Conservation (phyloP, 2,329 filamentous ascomycete species). For the Emmonsiellopsis sp. region DNA sequence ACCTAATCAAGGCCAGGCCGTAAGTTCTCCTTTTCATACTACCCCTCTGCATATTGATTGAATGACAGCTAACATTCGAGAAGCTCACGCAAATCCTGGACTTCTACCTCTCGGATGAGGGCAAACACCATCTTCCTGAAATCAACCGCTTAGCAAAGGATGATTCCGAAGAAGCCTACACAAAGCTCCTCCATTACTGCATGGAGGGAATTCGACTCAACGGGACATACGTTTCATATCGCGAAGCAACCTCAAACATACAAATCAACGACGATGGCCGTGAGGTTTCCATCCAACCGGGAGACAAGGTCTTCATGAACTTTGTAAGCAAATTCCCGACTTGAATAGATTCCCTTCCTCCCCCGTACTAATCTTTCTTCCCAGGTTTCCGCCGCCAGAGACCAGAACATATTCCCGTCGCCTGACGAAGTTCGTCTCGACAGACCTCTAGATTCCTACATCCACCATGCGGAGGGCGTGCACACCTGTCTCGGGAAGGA, state of each 20-base stretch:
- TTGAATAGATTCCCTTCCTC: slow-evolving; percentile 23
- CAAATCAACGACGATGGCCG: slow-evolving; percentile 29
- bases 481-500: slow-evolving; percentile 41
- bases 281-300: slow-evolving; percentile 34
- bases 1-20: slow-evolving; percentile 48
- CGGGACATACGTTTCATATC: slow-evolving; percentile 51
- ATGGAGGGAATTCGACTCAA: slow-evolving; percentile 19
- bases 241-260: slow-evolving; percentile 31
- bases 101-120: slow-evolving; percentile 35
- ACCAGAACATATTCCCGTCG: slow-evolving; percentile 29
- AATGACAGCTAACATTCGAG: slow-evolving; percentile 55
- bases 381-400: slow-evolving; percentile 25
- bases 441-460: slow-evolving; percentile 33
- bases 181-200: slow-evolving; percentile 17
- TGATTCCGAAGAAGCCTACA: slow-evolving; percentile 23
- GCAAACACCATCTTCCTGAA: slow-evolving; percentile 34
- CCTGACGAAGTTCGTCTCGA: slow-evolving; percentile 36
- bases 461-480: slow-evolving; percentile 39
- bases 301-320: slow-evolving; percentile 42
- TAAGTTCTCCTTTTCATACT: slow-evolving; percentile 15
- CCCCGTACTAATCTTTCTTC: slow-evolving; percentile 47
- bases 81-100: slow-evolving; percentile 40
- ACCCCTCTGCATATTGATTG: background rate
- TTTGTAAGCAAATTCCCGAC: slow-evolving; percentile 38
- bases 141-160: slow-evolving; percentile 32